Conservation (phyloP, 2,329 filamentous ascomycete species). For the Exophiala mesophila region DNA sequence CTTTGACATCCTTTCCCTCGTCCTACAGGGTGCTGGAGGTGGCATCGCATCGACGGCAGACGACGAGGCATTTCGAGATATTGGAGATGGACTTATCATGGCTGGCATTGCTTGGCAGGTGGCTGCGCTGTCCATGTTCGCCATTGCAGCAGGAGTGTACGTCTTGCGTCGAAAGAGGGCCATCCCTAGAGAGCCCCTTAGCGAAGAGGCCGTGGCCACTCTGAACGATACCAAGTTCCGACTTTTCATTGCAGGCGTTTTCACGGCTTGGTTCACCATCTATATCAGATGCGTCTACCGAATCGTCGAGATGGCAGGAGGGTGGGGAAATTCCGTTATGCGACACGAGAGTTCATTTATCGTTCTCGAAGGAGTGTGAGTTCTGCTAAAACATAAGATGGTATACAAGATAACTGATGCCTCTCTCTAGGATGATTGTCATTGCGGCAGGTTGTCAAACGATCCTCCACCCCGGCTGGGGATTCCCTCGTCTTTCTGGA, state of each 20-base stretch:
- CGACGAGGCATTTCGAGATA: slow-evolving; percentile 36
- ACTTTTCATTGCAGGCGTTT: slow-evolving; percentile 15
- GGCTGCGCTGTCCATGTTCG: slow-evolving; percentile 40
- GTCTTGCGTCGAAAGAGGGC: slow-evolving; percentile 7
- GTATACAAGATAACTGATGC: neutral
- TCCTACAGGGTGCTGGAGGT: slow-evolving; percentile 54
- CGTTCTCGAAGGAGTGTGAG: slow-evolving; percentile 42
- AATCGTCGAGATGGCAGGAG: slow-evolving; percentile 46
- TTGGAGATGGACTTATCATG: slow-evolving; percentile 54
- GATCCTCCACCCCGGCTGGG: slow-evolving; percentile 22
- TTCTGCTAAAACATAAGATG: slow-evolving; percentile 1
- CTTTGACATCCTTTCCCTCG: slow-evolving; percentile 56
- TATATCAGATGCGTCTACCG: slow-evolving; percentile 47
- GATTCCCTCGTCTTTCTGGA: slow-evolving; percentile 20
- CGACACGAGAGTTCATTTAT: slow-evolving; percentile 48
- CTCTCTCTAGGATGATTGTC: slow-evolving; percentile 13
- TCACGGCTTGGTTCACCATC: slow-evolving; percentile 37
- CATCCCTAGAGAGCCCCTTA: slow-evolving; percentile 7
- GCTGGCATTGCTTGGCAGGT: slow-evolving; percentile 56
- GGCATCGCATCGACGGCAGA: slow-evolving; percentile 50
- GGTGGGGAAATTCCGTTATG: slow-evolving; percentile 44
- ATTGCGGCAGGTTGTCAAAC: slow-evolving; percentile 18
- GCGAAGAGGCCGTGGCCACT: slow-evolving; percentile 5
- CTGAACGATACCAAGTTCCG: slow-evolving; percentile 17
- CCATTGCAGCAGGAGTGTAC: slow-evolving; percentile 5